Base-by-base conservation (phyloP, 2,329 filamentous ascomycete species). In the Ascochyta rabiei region DNA sequence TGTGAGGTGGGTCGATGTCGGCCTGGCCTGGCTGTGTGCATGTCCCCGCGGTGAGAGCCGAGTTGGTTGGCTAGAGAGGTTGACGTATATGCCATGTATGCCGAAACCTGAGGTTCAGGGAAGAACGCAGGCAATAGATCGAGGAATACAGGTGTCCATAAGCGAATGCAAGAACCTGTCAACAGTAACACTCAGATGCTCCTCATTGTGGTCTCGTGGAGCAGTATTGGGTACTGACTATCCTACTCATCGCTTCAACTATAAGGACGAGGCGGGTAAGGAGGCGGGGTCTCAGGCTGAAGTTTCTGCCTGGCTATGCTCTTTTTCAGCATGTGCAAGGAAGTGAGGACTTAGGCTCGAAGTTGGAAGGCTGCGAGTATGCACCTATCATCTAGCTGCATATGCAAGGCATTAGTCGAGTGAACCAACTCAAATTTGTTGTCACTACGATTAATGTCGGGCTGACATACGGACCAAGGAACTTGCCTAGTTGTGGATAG, bases 311-410 rank as follows among this genome's bases (percentile, higher is more conserved):
- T 56, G 49, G 39, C 49, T 43, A 53, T 48, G 51, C 42, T 45
- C 35, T 42, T 39, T 35, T 48, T 38, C 50, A 66, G 51, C 57
- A 56, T 61, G 51, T 59, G 62, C 62, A 62, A 59, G 63, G 53
- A 53, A 57, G 54, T 59, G 50, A 49, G 38, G 49, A 37, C 50
- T 48, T 47, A 54, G 57, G 67, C 67, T 66, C 64, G 56, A 66
- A 57, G 62, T 65, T 63, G 59, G 68, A 65, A 67, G 57, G 59
- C 63, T 64, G 65, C 61, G 52, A 58, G 59, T 49, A 71, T 72
- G 70, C 69, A 67, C 54, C 68, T 54, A 66, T 63, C 47, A 63
- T 64, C 69, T 74, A 73, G 71, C 67, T 64, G 71, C 71, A 74
- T 74, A 73, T 74, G 71, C 71, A 71, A 18, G 56, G 51, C 56